A percentile compares a stretch with the other conserved stretches of the same genome.
Conservation (phyloP, 768 basidiomycete species). For the Gymnopilus dilepis region DNA sequence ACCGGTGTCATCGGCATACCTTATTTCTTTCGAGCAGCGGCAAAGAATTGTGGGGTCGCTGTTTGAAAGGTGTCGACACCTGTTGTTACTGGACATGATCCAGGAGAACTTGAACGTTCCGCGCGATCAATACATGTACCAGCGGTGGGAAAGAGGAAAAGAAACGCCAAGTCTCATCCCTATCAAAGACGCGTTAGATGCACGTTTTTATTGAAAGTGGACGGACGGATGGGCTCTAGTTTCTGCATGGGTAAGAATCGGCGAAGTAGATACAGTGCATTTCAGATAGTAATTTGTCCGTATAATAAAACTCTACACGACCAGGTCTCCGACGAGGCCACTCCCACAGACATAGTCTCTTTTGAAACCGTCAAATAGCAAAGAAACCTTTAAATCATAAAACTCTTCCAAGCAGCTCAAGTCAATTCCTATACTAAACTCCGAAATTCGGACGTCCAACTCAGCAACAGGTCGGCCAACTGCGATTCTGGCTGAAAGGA, state of each 20-base stretch:
- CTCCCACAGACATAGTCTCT: constrained; percentile 1
- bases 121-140: not conserved
- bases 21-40: not conserved
- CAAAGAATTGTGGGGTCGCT: not conserved
- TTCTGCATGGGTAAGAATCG: too few species aligned
- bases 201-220: too few species aligned
- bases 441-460: not conserved
- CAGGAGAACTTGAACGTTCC: not conserved
- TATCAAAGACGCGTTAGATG: too few species aligned
- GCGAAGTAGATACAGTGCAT: not conserved
- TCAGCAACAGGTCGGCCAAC: not conserved
- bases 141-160: not conserved
- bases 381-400: not conserved
- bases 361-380: not conserved
- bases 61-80: not conserved
- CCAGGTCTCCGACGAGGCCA: not conserved
- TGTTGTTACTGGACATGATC: not conserved
- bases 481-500: not conserved
- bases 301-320: not conserved
- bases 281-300: not conserved
- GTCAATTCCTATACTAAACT: not conserved
- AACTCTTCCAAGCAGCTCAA: not conserved
- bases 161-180: too few species aligned
- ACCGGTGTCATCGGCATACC: not conserved
- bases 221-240: too few species aligned